Evolutionary conservation across 352 stramenopile genomes (phyloP), one percentile per base, ranked within the genome.

Genomic region (Phytophthora colocasiae): DNA sequence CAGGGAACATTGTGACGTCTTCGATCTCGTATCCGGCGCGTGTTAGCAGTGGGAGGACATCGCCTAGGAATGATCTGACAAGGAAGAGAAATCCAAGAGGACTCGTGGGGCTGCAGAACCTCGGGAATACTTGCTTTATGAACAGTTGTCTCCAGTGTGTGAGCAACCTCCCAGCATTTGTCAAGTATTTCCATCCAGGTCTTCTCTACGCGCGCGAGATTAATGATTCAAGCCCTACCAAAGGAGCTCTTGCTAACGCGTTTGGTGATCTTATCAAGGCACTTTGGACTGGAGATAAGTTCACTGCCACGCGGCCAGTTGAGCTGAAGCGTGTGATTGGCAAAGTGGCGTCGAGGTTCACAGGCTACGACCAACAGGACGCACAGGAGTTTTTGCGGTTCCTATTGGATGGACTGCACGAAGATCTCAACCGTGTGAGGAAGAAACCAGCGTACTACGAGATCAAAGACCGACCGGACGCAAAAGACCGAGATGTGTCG

Each of bases 381-480:
- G 88, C 91, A 1, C 90, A 97, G 53, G 90, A 97, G 56, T 97
- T 97, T 52, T 66, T 97, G n/a, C 90, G 92, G 11, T 93, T 92
- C 29, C 65, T 97, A 11, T 72, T 97, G 1, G 90, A 97, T 40
- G 85, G 77, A 15, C 68, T 97, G 26, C 91, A 97, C 55, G 90
- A 95, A 68, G 90, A 97, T 54, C 70, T 97, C 14, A 95, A 95
- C 54, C 75, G 75, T 1, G 79, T 95, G 40, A 75, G 72, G 44
- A 89, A 85, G 41, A 91, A 92, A 46, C 85, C 82, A 1, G 27
- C 74, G 8, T 94, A 94, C 58, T 88, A 89, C 52, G 84, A 94
- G 63, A 91, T 96, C 56, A 83, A 90, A 65, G 75, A 85, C 48
- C 70, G 70, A 24, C 68, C 67, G 2, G 66, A 77, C n/a, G 70